A percentile compares a stretch with the other conserved stretches of the same genome.
phyloP scores from a whole-genome alignment of 2,329 filamentous ascomycete genomes.

The Cladosporium sp. region DNA sequence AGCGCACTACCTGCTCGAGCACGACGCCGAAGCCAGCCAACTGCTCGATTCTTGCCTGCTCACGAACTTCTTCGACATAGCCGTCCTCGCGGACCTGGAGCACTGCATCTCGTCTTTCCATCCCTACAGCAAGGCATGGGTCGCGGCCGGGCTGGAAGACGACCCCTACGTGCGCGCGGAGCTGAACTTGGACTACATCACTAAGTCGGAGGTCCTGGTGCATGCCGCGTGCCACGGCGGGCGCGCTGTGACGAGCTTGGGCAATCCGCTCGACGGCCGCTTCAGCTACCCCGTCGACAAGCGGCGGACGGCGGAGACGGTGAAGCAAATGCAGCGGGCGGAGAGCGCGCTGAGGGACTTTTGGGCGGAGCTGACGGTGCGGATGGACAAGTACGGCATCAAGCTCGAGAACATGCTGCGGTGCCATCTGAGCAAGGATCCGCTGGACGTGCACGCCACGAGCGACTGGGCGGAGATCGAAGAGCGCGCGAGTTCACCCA shows the following conservation, averaged over 20 bases:
- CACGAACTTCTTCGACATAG: constrained; percentile 23
- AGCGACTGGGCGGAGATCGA: background rate
- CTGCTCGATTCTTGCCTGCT: constrained; percentile 22
- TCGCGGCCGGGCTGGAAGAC: background rate
- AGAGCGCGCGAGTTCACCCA: background rate
- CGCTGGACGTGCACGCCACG: background rate
- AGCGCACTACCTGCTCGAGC: constrained; percentile 25
- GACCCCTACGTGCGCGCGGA: background rate
- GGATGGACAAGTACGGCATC: background rate
- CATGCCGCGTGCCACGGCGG: background rate
- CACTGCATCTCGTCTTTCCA: constrained; percentile 12
- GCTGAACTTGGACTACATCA: background rate
- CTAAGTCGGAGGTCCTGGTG: constrained; percentile 11
- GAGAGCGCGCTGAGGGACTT: constrained; percentile 45
- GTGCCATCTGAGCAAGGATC: background rate
- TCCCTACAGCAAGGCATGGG: constrained; percentile 11
- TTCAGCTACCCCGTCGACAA: constrained; percentile 47
- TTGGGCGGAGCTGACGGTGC: constrained; percentile 31
- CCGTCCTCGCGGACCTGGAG: constrained; percentile 21
- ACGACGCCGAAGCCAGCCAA: constrained; percentile 18
- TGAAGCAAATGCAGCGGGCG: constrained; percentile 39
- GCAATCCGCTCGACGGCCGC: constrained; percentile 20
- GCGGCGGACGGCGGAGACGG: constrained; percentile 41
- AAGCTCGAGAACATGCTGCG: background rate
- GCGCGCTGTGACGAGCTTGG: background rate